These are phyloP conservation scores for Cutaneotrichosporon cutaneum DNA, from an alignment of 1,284 basidiomycete genomes.

Conservation along the genomic window DNA sequence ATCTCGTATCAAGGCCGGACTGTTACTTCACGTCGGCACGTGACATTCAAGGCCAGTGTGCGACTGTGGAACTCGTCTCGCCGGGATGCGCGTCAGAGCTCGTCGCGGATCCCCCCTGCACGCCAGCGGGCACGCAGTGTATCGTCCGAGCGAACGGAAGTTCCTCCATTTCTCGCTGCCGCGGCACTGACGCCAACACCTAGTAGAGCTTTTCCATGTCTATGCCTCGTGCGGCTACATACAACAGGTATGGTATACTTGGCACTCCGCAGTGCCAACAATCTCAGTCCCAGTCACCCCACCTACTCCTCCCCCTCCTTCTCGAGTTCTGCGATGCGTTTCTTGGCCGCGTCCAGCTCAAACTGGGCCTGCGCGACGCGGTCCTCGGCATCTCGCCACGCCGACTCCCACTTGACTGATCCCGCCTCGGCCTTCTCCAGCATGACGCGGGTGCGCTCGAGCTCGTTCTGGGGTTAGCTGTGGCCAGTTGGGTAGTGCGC, in stretches of 20 bases:
- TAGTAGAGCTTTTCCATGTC: background rate
- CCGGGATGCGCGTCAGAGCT: too few relatives aligned
- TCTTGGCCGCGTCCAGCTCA: slow-evolving; percentile 37
- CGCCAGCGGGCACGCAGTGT: too few relatives aligned
- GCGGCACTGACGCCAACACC: too few relatives aligned
- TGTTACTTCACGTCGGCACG: too few relatives aligned
- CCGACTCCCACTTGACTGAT: slow-evolving; percentile 38
- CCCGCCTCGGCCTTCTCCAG: slow-evolving; percentile 37
- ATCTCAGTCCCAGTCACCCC: background rate
- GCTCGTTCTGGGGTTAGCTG: slow-evolving; percentile 25
- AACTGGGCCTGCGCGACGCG: slow-evolving; percentile 40
- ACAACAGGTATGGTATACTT: slow-evolving; percentile 10
- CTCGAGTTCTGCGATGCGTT: slow-evolving; percentile 3
- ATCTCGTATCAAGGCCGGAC: too few relatives aligned
- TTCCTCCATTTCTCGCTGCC: too few relatives aligned
- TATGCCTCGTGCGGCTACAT: slow-evolving; percentile 8
- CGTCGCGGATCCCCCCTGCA: too few relatives aligned
- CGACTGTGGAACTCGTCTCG: too few relatives aligned
- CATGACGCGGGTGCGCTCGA: slow-evolving; percentile 23
- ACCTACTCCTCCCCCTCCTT: background rate
- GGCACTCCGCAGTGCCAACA: background rate
- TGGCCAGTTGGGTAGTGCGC: background rate
- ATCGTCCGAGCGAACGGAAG: too few relatives aligned
- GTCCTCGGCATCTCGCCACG: slow-evolving; percentile 48
- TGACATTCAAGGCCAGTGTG: too few relatives aligned